Evolutionary conservation across 2,329 filamentous ascomycete genomes (phyloP), one percentile per base, ranked within the genome.

Genomic region (Pyricularia grisea): DNA sequence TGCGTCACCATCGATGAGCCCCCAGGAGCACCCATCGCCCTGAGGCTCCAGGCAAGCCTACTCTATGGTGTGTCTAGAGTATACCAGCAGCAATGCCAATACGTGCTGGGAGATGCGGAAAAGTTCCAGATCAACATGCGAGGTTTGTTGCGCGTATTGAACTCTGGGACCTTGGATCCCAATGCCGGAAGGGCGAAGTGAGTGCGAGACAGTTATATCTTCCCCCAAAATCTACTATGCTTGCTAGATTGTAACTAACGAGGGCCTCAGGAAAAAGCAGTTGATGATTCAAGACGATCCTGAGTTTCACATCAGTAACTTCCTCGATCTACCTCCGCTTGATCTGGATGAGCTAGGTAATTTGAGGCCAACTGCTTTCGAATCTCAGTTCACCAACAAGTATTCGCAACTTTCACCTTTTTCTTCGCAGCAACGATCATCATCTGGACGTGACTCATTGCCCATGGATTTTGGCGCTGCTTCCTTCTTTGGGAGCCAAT

Each of bases 21-120:
- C 9, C 92, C 74, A 0, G 92, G 90, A 6, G 92, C 92, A 1
- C 95, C 95, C 2, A 90, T 99, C 80, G 94, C 95, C 4, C 80
- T 99, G 72, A 90, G 95, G 50, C 85, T 99, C 27, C 94, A 98
- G 76, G 91, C 93, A 20, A 97, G 90, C 73, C 84, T 99, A 23
- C 87, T 99, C 31, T 94, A 91, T 76, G 94, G 94, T 5, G 87
- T 97, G 20, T 91, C 93, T 3, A 87, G 91, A 66, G 93, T 98
- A 23, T 97, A 93, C 77, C 84, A 87, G 30, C 92, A 97, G 76
- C 94, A 99, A 79, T 97, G 92, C 74, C 85, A 85, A 55, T 99
- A 97, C 77, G 88, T 97, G 28, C 87, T 97, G 65, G 84, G 86
- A 3, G 95, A 98, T 75, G 89, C 90, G 2, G 89, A 94, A 77